These are phyloP conservation scores for Microsporum audouinii DNA, from an alignment of 2,329 filamentous ascomycete species.

Conservation along the genomic window DNA sequence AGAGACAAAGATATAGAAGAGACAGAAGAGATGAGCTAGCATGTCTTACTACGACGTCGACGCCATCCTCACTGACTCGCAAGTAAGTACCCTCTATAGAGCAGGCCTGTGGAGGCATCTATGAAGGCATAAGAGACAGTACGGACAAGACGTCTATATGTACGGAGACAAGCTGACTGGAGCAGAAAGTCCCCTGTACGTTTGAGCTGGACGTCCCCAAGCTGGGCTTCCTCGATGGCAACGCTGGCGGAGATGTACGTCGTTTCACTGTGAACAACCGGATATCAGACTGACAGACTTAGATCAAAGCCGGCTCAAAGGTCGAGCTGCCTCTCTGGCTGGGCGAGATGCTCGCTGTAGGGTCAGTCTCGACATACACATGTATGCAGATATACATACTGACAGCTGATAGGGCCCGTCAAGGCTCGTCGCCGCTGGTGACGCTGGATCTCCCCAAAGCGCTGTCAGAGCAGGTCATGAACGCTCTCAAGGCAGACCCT, in stretches of 20 bases:
- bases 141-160: neutral
- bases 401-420: conserved; percentile 25
- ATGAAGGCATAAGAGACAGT: too few species aligned
- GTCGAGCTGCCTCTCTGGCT: conserved; percentile 87
- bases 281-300: conserved; percentile 19
- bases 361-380: conserved; percentile 8
- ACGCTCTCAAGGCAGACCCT: conserved; percentile 83
- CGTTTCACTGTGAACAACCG: neutral
- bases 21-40: neutral
- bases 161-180: neutral
- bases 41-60: conserved; percentile 41
- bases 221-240: conserved; percentile 81
- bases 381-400: conserved; percentile 4
- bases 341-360: conserved; percentile 76
- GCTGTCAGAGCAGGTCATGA: conserved; percentile 67
- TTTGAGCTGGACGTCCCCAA: conserved; percentile 83
- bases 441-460: conserved; percentile 71
- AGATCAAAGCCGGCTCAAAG: conserved; percentile 69
- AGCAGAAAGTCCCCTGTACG: conserved; percentile 83
- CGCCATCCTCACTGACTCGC: conserved; percentile 37
- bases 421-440: conserved; percentile 49
- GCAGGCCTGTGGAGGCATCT: too few species aligned
- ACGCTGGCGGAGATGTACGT: conserved; percentile 49
- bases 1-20: neutral
- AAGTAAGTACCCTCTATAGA: conserved; percentile 19